phyloP scores from a whole-genome alignment of 805 yeast species.

The Myxozyma udenii region DNA sequence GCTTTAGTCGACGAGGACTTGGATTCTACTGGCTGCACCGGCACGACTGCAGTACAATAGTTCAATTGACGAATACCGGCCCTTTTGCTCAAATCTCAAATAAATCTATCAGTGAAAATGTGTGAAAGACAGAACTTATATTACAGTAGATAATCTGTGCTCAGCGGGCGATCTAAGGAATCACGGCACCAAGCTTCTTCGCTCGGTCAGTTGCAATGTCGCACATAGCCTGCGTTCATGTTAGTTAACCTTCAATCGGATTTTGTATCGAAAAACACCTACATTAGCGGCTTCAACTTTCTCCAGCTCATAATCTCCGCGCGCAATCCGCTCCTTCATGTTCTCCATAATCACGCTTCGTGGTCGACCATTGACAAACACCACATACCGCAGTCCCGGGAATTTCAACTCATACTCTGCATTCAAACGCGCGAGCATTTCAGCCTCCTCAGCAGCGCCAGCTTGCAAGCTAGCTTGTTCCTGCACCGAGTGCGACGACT shows the following conservation, averaged over 20 bases:
- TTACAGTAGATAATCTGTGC: too few relatives aligned
- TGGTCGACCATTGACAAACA: constrained; percentile 81
- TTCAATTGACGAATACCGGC: too few relatives aligned
- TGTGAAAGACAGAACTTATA: too few relatives aligned
- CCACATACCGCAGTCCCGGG: constrained; percentile 78
- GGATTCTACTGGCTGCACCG: too few relatives aligned
- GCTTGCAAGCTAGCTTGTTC: constrained; percentile 68
- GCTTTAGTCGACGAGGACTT: too few relatives aligned
- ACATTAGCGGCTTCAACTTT: constrained; percentile 60
- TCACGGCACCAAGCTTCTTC: constrained; percentile 41
- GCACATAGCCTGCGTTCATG: constrained; percentile 67
- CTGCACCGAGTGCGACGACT: constrained; percentile 58
- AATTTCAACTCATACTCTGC: constrained; percentile 58
- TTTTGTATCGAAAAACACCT: constrained; percentile 9
- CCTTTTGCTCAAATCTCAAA: too few relatives aligned
- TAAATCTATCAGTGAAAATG: too few relatives aligned
- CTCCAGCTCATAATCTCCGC: constrained; percentile 56
- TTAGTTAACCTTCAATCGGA: not conserved
- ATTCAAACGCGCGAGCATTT: constrained; percentile 52
- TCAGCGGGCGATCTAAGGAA: not conserved
- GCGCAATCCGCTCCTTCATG: constrained; percentile 57
- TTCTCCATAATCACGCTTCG: constrained; percentile 61
- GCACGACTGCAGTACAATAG: too few relatives aligned
- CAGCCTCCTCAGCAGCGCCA: constrained; percentile 36
- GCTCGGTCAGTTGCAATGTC: constrained; percentile 83